Base-by-base conservation (phyloP, 257 asterid genomes). In the Hygrophila difformis region DNA sequence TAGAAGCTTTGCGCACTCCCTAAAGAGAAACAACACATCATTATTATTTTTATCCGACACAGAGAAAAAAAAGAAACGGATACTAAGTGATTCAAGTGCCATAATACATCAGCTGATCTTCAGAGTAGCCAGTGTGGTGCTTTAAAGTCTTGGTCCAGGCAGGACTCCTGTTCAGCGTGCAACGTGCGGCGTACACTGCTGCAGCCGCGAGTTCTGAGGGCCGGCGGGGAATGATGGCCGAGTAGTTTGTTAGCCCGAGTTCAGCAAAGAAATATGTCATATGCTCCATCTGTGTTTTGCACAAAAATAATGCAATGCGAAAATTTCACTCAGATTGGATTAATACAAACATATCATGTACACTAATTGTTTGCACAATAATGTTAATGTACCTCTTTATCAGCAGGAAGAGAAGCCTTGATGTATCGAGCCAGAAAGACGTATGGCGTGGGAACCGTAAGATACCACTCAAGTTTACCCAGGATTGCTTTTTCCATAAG, bases 121-220 rank as follows among this genome's bases (percentile, higher is more conserved):
- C 83, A 0, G 55, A 15, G 53, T 75, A 80, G 46, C 97, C 81
- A 0, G 82, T 87, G 17, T 83, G 75, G 68, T 78, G 87, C 67
- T 69, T 74, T 58, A 87, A 65, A 12, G 95, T 87, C 39, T 62
- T 76, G 0, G 79, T 76, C 97, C 95, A 87, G 0, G 28, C n/a
- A 3, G 92, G 83, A 11, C 35, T 53, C 80, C 55, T 68, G 18
- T 57, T 47, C 19, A 87, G 81, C 1, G 88, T 78, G 74, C 74
- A 66, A 11, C 95, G 81, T 2, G 95, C 95, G 12, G 78, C 83
- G 46, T 87, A 87, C n/a, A 83, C 93, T 0, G 95, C 76, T 35
- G 93, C 53, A 20, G 97, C 95, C 14, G 93, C 78, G 5, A 87
- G 47, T 69, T 50, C 51, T 12, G 97, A 87, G 6, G 92, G 86